Conservation (phyloP, 805 yeast species). For the Metschnikowia gruessii region DNA sequence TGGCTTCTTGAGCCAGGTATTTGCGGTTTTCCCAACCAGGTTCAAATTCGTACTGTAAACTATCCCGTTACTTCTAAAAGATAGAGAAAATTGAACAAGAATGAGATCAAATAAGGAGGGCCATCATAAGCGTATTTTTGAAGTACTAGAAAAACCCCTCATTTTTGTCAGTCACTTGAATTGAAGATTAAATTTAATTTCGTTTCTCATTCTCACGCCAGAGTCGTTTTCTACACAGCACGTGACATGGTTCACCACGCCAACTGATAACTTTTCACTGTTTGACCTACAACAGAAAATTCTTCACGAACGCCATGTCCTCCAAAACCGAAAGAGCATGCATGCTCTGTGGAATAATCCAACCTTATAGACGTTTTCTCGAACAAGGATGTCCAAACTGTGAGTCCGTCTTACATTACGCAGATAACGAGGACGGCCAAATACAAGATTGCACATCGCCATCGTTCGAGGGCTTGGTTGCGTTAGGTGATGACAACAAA, state of each 20-base stretch:
- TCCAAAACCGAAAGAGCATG: constrained; percentile 86
- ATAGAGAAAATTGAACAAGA: too few relatives aligned
- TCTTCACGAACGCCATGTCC: constrained; percentile 32
- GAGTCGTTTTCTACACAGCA: constrained; percentile 1
- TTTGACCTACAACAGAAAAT: not conserved
- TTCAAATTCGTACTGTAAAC: too few relatives aligned
- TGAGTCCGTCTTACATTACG: constrained; percentile 77
- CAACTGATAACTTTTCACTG: not conserved
- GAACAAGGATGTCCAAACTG: constrained; percentile 95
- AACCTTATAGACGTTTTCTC: constrained; percentile 67
- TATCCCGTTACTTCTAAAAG: too few relatives aligned
- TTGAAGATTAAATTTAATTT: too few relatives aligned
- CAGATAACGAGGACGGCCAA: constrained; percentile 76
- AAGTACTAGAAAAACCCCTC: too few relatives aligned
- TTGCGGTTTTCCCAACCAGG: too few relatives aligned
- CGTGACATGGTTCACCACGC: constrained; percentile 1
- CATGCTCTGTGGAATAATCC: constrained; percentile 93
- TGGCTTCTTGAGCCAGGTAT: not conserved
- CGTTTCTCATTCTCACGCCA: not conserved
- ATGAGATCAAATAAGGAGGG: too few relatives aligned
- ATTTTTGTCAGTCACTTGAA: too few relatives aligned
- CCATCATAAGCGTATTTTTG: too few relatives aligned
- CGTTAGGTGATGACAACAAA: constrained; percentile 74
- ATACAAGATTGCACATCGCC: constrained; percentile 94
- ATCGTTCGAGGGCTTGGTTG: constrained; percentile 91